Percentiles rank a stretch among this genome's conserved stretches.
Evolutionary conservation across 108 stramenopile genomes (phyloP).

Genomic region (Schizochytrium sp.): DNA sequence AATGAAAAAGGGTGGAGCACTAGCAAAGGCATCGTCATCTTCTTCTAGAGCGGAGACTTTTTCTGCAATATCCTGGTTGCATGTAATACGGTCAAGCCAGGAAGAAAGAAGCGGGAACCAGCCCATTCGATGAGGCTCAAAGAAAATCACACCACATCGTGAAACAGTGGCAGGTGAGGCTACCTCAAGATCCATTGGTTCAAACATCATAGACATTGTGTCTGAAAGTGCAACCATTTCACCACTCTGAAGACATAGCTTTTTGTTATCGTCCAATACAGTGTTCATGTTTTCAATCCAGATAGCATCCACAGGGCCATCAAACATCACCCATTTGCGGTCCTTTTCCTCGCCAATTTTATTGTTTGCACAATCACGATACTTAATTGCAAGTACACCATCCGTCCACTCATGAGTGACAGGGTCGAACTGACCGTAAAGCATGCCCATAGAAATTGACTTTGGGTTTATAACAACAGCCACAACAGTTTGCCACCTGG

Average conservation of each 20-base stretch:
- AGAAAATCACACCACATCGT: slow-evolving; percentile 82
- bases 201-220: slow-evolving; percentile 83
- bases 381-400: slow-evolving; percentile 79
- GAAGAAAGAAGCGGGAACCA: slow-evolving; percentile 76
- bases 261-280: slow-evolving; percentile 79
- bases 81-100: slow-evolving; percentile 68
- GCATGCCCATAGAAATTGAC: slow-evolving; percentile 80
- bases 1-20: slow-evolving; percentile 63
- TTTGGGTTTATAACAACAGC: slow-evolving; percentile 81
- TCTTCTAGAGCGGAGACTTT: neutral
- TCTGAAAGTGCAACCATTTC: slow-evolving; percentile 83
- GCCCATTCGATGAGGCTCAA: slow-evolving; percentile 80
- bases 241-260: slow-evolving; percentile 80
- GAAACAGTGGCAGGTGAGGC: slow-evolving; percentile 82
- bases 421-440: slow-evolving; percentile 78
- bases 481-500: slow-evolving; percentile 76
- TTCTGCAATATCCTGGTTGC: neutral
- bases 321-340: slow-evolving; percentile 82
- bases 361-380: slow-evolving; percentile 78
- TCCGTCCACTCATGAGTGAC: slow-evolving; percentile 82
- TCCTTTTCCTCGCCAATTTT: slow-evolving; percentile 75
- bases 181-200: slow-evolving; percentile 81
- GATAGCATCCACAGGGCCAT: slow-evolving; percentile 83
- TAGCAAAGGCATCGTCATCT: slow-evolving; percentile 27
- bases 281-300: slow-evolving; percentile 88